These are phyloP conservation scores for Coccomyxa sp. DNA, from an alignment of 139 green algal genomes.

Conservation along the genomic window DNA sequence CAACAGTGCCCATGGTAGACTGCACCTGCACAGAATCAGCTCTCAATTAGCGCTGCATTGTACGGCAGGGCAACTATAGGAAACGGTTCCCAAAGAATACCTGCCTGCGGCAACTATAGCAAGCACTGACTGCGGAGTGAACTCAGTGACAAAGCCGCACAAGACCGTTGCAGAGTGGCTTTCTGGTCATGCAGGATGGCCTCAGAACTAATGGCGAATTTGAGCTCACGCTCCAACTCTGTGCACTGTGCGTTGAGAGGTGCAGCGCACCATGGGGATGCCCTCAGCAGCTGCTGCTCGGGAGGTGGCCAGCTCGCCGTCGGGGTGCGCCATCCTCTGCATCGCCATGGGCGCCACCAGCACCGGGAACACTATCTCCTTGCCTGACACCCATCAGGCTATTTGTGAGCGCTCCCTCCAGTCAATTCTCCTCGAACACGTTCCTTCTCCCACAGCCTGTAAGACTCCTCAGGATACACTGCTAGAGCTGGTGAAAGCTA, in stretches of 20 bases:
- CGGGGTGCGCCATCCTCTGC: constrained; percentile 69
- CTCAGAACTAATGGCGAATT: not conserved
- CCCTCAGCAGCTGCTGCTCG: constrained; percentile 29
- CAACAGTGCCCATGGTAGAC: constrained; percentile 70
- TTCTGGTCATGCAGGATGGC: not conserved
- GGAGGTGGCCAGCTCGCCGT: constrained; percentile 62
- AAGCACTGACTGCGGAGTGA: no score
- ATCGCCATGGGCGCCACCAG: constrained; percentile 84
- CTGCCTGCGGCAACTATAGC: no score
- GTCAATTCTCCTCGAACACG: not conserved
- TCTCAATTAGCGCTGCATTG: not conserved
- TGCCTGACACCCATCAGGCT: constrained; percentile 26
- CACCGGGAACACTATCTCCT: constrained; percentile 49
- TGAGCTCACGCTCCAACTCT: not conserved
- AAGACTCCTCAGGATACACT: not conserved
- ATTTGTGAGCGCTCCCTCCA: not conserved
- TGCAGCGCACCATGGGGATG: constrained; percentile 36
- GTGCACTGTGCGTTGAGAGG: not conserved
- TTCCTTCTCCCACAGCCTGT: not conserved
- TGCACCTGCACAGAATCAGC: constrained; percentile 32
- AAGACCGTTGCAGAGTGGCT: not conserved
- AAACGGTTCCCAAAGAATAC: no score
- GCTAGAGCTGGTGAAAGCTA: not conserved
- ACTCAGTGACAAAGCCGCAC: not conserved
- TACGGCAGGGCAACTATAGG: not conserved